Base-by-base conservation (phyloP, 2,329 filamentous ascomycete genomes). In the Colletotrichum trifolii region DNA sequence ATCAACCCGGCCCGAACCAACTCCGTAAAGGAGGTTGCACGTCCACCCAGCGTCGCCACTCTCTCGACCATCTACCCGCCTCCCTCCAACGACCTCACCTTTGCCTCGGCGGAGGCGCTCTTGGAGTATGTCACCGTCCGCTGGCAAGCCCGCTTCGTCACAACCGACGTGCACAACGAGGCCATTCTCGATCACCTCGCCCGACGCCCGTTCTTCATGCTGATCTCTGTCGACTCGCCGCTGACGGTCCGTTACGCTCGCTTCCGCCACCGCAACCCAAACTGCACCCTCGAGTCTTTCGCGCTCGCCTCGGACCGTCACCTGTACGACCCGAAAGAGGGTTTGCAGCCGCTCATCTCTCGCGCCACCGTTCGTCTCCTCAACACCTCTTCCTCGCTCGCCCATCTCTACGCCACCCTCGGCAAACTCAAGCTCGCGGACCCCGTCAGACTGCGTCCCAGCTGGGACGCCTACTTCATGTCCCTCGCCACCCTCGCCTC, bases 401-500 rank as follows among this genome's bases (percentile, higher is more conserved):
- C 87, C 9, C 86, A 91, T 69, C 85, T 98, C 6, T 89, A 93
- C 75, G 82, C 85, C 4, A 90, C 91, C 8, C 86, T 99, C 1
- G 84, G 86, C 53, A 85, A 87, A 50, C 85, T 97, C 8, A 87
- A 97, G 75, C 86, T 99, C 34, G 85, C 91, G 2, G 89, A 96
- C 73, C 86, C 90, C 39, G 87, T 91, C 71, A 90, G 96, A 2
- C 84, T 99, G 40, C 89, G 96, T 2, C 96, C 96, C 1, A 90
- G 88, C 53, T 99, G 96, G 96, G 96, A 99, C 78, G 90, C 92
- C 72, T 99, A 99, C 81, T 99, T 99, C 75, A 99, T 99, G 96
- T 89, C 92, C 45, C 84, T 99, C n/a, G 94, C 96, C 6, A 93
- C 92, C 39, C 87, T 99, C 52, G 96, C 96, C 8, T 92, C 95